A percentile compares a stretch with the other conserved stretches of the same genome.
Evolutionary conservation across 148 eudicot genomes (phyloP).

Genomic region (Fagopyrum esculentum): DNA sequence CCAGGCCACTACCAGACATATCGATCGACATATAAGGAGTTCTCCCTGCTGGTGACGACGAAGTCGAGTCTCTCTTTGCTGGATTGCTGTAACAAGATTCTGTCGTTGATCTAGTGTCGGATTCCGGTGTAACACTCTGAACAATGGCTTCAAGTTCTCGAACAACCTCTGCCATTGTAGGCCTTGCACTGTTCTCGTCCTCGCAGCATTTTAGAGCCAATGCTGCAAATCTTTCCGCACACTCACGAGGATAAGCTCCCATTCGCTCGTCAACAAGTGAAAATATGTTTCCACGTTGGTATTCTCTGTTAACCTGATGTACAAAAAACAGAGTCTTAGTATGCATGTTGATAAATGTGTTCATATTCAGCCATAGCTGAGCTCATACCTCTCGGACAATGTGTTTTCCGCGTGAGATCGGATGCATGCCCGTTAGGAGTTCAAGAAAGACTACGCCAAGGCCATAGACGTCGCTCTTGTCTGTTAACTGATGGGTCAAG

Average conservation of each 20-base stretch:
- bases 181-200: slow-evolving; percentile 48
- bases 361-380: too few species aligned
- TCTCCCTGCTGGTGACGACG: background rate
- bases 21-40: slow-evolving; percentile 24
- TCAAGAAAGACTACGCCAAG: slow-evolving; percentile 18
- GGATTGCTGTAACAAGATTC: background rate
- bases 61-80: background rate
- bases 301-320: slow-evolving; percentile 41
- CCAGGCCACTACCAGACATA: slow-evolving; percentile 40
- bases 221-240: slow-evolving; percentile 48
- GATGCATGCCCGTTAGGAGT: slow-evolving; percentile 63
- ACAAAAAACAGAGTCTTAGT: background rate
- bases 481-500: slow-evolving; percentile 63
- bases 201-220: slow-evolving; percentile 56
- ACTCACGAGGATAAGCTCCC: slow-evolving; percentile 55
- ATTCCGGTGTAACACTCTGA: slow-evolving; percentile 24
- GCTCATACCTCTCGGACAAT: slow-evolving; percentile 65
- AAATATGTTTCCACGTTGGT: slow-evolving; percentile 41
- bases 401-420: slow-evolving; percentile 66
- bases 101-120: slow-evolving; percentile 9
- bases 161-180: slow-evolving; percentile 66
- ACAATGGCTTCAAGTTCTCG: slow-evolving; percentile 58
- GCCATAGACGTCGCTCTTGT: slow-evolving; percentile 82
- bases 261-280: slow-evolving; percentile 53
- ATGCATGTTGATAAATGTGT: too few species aligned